phyloP scores from a whole-genome alignment of 2,329 filamentous ascomycete species.

The Acephala macrosclerotiorum region DNA sequence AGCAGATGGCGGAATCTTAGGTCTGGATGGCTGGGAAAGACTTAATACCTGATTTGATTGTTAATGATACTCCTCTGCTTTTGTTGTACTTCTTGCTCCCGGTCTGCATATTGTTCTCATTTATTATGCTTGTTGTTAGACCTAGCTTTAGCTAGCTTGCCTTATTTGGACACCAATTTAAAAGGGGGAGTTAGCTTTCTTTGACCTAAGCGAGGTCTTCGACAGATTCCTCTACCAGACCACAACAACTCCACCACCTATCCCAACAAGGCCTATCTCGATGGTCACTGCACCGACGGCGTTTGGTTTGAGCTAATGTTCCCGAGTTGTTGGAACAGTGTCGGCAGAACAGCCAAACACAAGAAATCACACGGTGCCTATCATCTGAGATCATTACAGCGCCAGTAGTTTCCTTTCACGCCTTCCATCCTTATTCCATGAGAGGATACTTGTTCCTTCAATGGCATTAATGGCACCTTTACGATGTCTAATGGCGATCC shows the following conservation, averaged over 20 bases:
- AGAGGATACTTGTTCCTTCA: slow-evolving; percentile 76
- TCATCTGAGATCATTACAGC: slow-evolving; percentile 75
- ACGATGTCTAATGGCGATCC: slow-evolving; percentile 81
- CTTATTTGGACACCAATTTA: no score
- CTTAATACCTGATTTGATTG: background rate
- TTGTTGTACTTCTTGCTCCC: background rate
- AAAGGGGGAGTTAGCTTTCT: no score
- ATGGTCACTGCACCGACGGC: slow-evolving; percentile 83
- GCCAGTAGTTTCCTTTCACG: slow-evolving; percentile 72
- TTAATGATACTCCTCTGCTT: background rate
- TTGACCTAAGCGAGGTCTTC: no score
- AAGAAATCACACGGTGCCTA: slow-evolving; percentile 77
- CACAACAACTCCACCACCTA: no score
- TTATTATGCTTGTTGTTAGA: background rate
- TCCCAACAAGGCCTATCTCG: slow-evolving; percentile 73
- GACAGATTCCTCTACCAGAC: no score
- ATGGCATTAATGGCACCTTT: slow-evolving; percentile 70
- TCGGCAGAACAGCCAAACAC: slow-evolving; percentile 60
- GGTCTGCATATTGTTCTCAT: background rate
- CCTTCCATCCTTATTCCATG: slow-evolving; percentile 79
- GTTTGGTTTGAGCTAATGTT: slow-evolving; percentile 87
- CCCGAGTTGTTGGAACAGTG: slow-evolving; percentile 87
- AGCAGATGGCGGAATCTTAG: slow-evolving; percentile 71
- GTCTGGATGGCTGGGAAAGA: slow-evolving; percentile 58
- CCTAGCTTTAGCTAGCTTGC: no score